Percentiles rank a stretch among this genome's conserved stretches.
Evolutionary conservation across 805 yeast genomes (phyloP).

Genomic region (Monosporozyma servazzii): DNA sequence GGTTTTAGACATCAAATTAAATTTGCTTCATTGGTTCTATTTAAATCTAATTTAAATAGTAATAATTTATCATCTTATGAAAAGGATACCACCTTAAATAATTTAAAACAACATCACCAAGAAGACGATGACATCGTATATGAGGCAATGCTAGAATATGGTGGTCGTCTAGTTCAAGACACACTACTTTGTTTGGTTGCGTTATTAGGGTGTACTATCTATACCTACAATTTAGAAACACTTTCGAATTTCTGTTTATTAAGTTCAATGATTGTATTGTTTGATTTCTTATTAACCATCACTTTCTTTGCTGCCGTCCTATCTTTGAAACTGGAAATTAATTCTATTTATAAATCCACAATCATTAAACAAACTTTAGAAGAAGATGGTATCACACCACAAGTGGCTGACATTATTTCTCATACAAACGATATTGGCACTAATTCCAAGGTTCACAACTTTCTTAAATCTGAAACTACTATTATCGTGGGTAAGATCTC

Average conservation of each 20-base stretch:
- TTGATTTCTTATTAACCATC: conserved; percentile 62
- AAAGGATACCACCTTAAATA: conserved; percentile 28
- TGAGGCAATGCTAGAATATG: conserved; percentile 31
- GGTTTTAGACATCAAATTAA: conserved; percentile 84
- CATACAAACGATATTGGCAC: conserved; percentile 15
- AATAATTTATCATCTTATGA: conserved; percentile 38
- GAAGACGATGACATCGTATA: conserved; percentile 19
- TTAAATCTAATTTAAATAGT: conserved; percentile 13
- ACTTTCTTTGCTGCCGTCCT: conserved; percentile 80
- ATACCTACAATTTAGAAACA: conserved; percentile 61
- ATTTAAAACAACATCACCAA: conserved; percentile 5
- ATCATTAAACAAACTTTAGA: conserved; percentile 71
- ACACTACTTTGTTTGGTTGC: conserved; percentile 64
- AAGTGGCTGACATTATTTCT: conserved; percentile 63
- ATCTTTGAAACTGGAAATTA: conserved; percentile 81
- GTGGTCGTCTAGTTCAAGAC: conserved; percentile 48
- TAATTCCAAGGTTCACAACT: background rate
- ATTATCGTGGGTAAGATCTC: conserved; percentile 52
- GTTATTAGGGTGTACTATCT: conserved; percentile 53
- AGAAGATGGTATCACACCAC: conserved; percentile 80
- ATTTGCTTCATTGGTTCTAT: conserved; percentile 36
- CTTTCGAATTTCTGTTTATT: conserved; percentile 73
- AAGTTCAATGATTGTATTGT: conserved; percentile 56
- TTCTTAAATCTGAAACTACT: conserved; percentile 30
- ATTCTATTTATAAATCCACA: conserved; percentile 72